A percentile compares a stretch with the other conserved stretches of the same genome.
Conservation (phyloP, 2,329 filamentous ascomycete genomes). For the Aspergillus sojae region DNA sequence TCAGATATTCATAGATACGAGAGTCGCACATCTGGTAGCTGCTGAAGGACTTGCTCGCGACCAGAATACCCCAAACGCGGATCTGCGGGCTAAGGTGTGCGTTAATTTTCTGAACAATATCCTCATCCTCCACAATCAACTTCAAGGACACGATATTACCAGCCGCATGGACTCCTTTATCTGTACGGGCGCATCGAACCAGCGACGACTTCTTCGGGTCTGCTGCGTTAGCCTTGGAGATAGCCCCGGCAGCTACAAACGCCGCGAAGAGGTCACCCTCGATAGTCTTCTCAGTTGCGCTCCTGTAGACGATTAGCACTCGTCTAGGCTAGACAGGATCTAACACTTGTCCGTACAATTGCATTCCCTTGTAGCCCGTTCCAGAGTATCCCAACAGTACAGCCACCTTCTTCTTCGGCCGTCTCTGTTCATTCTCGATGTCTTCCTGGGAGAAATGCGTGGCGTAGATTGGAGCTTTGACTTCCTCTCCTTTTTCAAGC, state of each 20-base stretch:
- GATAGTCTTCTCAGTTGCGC: conserved; percentile 78
- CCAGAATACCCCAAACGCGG: conserved; percentile 88
- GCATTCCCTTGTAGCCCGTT: conserved; percentile 96
- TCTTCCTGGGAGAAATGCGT: conserved; percentile 72
- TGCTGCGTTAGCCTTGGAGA: conserved; percentile 94
- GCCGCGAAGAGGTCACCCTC: conserved; percentile 93
- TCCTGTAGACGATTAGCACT: conserved; percentile 35
- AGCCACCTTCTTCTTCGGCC: conserved; percentile 94
- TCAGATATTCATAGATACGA: conserved; percentile 94
- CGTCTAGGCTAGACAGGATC: not conserved
- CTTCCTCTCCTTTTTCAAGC: conserved; percentile 49
- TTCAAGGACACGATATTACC: conserved; percentile 95
- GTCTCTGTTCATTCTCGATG: conserved; percentile 81
- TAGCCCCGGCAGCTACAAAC: conserved; percentile 86
- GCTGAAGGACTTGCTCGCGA: conserved; percentile 88
- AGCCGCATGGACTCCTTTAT: conserved; percentile 96
- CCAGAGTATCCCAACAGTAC: conserved; percentile 95
- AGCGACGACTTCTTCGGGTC: conserved; percentile 96
- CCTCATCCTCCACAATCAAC: conserved; percentile 87
- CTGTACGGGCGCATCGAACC: conserved; percentile 89
- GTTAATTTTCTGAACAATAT: conserved; percentile 91
- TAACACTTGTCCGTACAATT: conserved; percentile 59
- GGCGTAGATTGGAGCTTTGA: conserved; percentile 54
- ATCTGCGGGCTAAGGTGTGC: conserved; percentile 82
- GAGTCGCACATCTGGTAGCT: conserved; percentile 95